These are phyloP conservation scores for Collybiopsis luxurians DNA, from an alignment of 768 basidiomycete genomes.

Conservation along the genomic window DNA sequence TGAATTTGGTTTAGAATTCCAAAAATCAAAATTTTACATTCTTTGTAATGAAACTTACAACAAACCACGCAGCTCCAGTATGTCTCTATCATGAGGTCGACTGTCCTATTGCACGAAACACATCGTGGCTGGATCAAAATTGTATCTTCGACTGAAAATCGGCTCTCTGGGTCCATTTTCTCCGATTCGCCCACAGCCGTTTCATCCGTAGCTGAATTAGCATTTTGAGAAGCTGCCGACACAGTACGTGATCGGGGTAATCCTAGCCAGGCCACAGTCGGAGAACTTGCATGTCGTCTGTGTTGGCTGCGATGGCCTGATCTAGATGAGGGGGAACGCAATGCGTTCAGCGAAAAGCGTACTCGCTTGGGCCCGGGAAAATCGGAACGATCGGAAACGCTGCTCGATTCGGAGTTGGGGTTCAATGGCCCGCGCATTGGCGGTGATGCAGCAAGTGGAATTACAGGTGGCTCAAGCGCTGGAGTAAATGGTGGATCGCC, in stretches of 20 bases:
- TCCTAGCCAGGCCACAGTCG: background rate
- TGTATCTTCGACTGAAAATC: background rate
- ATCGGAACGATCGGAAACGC: too few relatives aligned
- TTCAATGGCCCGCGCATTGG: too few relatives aligned
- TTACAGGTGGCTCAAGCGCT: too few relatives aligned
- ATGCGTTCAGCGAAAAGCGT: background rate
- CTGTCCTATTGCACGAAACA: background rate
- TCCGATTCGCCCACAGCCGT: background rate
- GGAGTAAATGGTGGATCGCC: too few relatives aligned
- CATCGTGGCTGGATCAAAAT: background rate
- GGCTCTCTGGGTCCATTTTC: background rate
- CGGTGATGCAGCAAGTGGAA: too few relatives aligned
- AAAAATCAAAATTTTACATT: background rate
- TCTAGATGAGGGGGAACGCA: background rate
- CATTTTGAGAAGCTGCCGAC: background rate
- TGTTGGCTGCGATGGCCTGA: background rate
- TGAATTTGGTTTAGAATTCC: too few relatives aligned
- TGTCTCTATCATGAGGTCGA: background rate
- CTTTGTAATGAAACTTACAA: background rate
- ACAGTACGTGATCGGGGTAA: background rate
- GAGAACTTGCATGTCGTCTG: background rate
- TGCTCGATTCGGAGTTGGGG: too few relatives aligned
- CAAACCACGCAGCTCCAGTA: background rate
- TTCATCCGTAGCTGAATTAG: background rate
- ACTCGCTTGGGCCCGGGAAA: background rate